These are phyloP conservation scores for Suillus tomentosus DNA, from an alignment of 768 basidiomycete genomes.

Conservation along the genomic window DNA sequence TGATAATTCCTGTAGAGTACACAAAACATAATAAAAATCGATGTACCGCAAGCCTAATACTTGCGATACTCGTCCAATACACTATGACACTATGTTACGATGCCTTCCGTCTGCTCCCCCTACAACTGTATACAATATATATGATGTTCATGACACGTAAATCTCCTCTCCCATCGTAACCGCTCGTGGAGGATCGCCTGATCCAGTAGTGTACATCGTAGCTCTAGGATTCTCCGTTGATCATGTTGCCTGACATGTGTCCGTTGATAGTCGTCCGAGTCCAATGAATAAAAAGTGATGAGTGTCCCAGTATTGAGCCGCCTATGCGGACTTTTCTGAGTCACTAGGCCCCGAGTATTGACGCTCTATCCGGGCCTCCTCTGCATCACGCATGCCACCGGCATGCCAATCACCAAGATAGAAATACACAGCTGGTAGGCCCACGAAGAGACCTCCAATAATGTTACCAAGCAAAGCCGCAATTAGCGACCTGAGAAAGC, in stretches of 20 bases:
- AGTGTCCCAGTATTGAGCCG: background rate
- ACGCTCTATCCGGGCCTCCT: conserved; percentile 32
- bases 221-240: background rate
- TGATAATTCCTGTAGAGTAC: background rate
- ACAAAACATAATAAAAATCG: background rate
- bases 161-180: background rate
- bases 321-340: conserved; percentile 13
- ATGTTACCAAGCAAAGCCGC: conserved; percentile 68
- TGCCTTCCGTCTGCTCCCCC: background rate
- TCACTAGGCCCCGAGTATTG: conserved; percentile 15
- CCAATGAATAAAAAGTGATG: background rate
- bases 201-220: background rate
- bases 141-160: background rate
- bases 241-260: background rate
- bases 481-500: conserved; percentile 53
- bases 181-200: background rate
- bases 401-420: conserved; percentile 54
- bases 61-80: conserved; percentile 4
- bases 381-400: conserved; percentile 41
- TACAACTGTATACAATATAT: background rate
- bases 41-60: background rate
- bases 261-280: background rate
- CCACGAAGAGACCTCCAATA: conserved; percentile 65
- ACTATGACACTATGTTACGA: background rate
- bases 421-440: conserved; percentile 63